Conservation (phyloP, 1,139 yeast genomes). For the Debaryomyces sp. region DNA sequence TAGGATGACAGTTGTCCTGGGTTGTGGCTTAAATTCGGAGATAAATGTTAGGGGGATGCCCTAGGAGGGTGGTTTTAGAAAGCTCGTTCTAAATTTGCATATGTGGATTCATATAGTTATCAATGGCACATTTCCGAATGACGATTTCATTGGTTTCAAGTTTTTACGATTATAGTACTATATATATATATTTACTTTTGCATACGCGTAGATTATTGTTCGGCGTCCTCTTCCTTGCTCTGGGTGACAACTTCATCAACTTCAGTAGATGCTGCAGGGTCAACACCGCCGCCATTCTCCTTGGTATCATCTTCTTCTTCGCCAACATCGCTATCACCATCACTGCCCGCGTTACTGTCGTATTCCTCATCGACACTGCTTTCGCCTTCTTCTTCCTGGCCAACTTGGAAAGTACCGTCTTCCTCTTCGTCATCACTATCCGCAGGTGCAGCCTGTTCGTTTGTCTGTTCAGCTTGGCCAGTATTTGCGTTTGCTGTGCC, state of each 20-base stretch:
- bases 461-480: slow-evolving; percentile 14
- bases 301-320: slow-evolving; percentile 20
- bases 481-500: slow-evolving; percentile 27
- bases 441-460: slow-evolving; percentile 12
- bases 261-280: neutral
- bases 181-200: neutral
- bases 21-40: neutral
- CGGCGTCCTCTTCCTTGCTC: neutral
- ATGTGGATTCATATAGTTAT: slow-evolving; percentile 6
- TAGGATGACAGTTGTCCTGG: neutral
- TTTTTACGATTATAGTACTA: slow-evolving; percentile 1
- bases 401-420: slow-evolving; percentile 31
- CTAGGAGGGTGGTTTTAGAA: neutral
- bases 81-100: slow-evolving; percentile 4
- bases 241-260: neutral
- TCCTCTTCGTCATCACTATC: slow-evolving; percentile 30
- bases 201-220: neutral
- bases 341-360: slow-evolving; percentile 27
- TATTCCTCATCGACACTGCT: slow-evolving; percentile 33
- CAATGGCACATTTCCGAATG: slow-evolving; percentile 1
- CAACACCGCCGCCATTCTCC: neutral
- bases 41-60: neutral
- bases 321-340: slow-evolving; percentile 20
- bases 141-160: slow-evolving; percentile 2
- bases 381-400: slow-evolving; percentile 29